Conservation (phyloP, 2,329 filamentous ascomycete genomes). For the Paracamarosporium sp. region DNA sequence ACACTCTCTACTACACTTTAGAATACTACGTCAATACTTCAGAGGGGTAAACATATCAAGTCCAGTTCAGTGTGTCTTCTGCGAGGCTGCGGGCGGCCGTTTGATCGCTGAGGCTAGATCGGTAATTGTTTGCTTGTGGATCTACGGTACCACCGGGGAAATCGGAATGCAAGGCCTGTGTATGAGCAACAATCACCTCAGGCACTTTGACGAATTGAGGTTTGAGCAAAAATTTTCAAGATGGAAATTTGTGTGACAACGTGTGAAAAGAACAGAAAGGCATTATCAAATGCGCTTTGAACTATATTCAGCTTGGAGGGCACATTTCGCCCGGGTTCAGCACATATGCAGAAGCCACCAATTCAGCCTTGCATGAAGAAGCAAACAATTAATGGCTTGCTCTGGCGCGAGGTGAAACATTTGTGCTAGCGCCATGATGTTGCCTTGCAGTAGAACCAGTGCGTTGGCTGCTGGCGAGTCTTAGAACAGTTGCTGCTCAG, state of each 20-base stretch:
- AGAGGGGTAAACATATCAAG: background rate
- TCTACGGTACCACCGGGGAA: conserved; percentile 24
- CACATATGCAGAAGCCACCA: background rate
- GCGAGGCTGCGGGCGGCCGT: background rate
- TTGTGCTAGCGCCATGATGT: background rate
- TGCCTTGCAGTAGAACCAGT: background rate
- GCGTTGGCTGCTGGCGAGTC: background rate
- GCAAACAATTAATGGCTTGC: background rate
- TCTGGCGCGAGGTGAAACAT: background rate
- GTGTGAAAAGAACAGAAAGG: background rate
- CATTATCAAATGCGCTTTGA: background rate
- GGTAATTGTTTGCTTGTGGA: conserved; percentile 16
- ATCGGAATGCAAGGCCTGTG: conserved; percentile 17
- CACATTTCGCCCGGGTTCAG: background rate
- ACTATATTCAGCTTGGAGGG: background rate
- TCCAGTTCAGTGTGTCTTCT: background rate
- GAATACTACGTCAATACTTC: background rate
- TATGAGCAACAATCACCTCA: conserved; percentile 3
- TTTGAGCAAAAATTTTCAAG: background rate
- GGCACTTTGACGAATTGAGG: conserved; percentile 1
- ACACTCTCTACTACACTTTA: background rate
- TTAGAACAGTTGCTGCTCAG: background rate
- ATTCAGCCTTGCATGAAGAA: background rate
- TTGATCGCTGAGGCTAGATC: background rate
- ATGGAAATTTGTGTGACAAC: background rate